Evolutionary conservation across 2,329 filamentous ascomycete genomes (phyloP).

Genomic region (Fusarium nurragi): DNA sequence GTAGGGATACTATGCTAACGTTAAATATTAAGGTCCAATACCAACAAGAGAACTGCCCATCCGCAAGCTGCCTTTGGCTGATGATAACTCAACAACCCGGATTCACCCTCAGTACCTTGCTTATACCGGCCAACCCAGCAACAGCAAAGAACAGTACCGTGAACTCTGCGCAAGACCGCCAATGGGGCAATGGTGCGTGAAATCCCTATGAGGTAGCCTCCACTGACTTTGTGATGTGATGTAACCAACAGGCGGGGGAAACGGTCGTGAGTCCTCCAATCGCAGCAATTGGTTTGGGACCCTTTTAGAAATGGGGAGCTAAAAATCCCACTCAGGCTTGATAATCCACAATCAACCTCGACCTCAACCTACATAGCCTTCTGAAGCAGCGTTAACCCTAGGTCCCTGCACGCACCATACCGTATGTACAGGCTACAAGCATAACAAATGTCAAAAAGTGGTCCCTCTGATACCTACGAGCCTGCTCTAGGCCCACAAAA

Average conservation of each 20-base stretch:
- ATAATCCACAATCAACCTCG: constrained; percentile 3
- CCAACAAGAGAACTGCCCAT: background rate
- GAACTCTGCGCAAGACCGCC: background rate
- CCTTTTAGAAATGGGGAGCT: background rate
- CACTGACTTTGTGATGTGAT: background rate
- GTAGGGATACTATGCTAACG: background rate
- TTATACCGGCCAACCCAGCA: background rate
- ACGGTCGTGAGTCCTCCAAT: background rate
- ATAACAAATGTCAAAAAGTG: no score
- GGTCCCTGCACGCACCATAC: constrained; percentile 10
- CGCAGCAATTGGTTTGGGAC: background rate
- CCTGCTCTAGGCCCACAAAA: no score
- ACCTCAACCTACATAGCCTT: background rate
- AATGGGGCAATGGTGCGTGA: background rate
- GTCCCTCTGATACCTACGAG: no score
- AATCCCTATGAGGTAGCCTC: background rate
- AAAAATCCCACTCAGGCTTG: constrained; percentile 15
- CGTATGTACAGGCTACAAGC: no score
- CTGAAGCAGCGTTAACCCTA: background rate
- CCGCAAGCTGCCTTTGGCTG: constrained; percentile 11
- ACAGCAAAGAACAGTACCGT: background rate
- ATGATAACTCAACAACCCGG: constrained; percentile 5
- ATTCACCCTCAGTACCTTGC: constrained; percentile 18
- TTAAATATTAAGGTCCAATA: background rate
- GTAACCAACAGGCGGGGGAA: background rate